These are phyloP conservation scores for Claviceps pazoutovae DNA, from an alignment of 2,329 filamentous ascomycete genomes.

Conservation along the genomic window DNA sequence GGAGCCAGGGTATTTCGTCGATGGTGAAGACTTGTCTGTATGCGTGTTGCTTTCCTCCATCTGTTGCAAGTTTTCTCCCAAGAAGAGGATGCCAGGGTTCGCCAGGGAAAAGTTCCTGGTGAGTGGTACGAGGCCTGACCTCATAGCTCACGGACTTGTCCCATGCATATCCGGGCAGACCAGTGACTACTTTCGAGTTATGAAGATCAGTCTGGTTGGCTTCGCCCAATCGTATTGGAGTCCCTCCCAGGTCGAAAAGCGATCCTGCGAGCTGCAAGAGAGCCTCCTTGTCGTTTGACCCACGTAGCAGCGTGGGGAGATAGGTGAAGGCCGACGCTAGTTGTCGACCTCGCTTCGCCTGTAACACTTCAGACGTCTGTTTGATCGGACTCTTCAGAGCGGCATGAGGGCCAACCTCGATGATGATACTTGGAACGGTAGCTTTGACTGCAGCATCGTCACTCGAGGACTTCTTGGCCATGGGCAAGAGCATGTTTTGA, in stretches of 20 bases:
- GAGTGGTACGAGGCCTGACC: conserved; percentile 5
- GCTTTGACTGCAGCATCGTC: background rate
- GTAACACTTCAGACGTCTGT: conserved; percentile 18
- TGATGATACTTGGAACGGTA: conserved; percentile 15
- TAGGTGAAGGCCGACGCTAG: conserved; percentile 7
- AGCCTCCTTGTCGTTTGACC: conserved; percentile 1
- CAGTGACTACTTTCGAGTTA: conserved; percentile 6
- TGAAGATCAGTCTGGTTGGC: conserved; percentile 20
- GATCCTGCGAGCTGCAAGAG: conserved; percentile 20
- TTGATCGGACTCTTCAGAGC: conserved; percentile 30
- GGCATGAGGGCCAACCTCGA: conserved; percentile 31
- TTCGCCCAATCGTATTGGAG: conserved; percentile 24
- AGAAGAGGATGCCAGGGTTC: conserved; percentile 17
- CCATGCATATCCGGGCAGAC: conserved; percentile 18
- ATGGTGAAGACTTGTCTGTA: conserved; percentile 22
- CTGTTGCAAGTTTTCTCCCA: conserved; percentile 8
- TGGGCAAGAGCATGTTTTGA: background rate
- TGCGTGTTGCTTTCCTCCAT: conserved; percentile 12
- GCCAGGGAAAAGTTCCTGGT: conserved; percentile 14
- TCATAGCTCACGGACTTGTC: conserved; percentile 9
- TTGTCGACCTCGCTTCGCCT: conserved; percentile 13
- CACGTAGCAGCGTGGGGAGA: conserved; percentile 6
- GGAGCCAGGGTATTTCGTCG: conserved; percentile 20
- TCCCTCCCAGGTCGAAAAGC: conserved; percentile 26
- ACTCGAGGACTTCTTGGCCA: background rate